A percentile compares a stretch with the other conserved stretches of the same genome.
Evolutionary conservation across 192 early-diverging fungal species (phyloP).

Genomic region (Entophlyctis helioformis): DNA sequence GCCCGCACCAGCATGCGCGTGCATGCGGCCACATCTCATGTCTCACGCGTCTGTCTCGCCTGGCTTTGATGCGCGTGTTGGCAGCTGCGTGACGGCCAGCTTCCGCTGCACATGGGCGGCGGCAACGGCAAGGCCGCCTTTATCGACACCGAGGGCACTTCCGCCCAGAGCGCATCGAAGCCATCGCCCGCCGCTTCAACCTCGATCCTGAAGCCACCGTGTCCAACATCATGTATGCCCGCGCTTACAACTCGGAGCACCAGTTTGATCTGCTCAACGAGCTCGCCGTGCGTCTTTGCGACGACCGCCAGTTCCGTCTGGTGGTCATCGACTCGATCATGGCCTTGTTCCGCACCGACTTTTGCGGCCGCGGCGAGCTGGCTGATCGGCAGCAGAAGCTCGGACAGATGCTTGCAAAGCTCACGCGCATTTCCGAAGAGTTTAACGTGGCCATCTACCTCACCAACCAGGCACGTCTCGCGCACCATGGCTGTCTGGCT

Average conservation of each 20-base stretch:
- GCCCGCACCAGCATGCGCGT: too few species aligned
- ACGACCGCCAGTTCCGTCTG: slow-evolving; percentile 16
- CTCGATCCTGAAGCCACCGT: slow-evolving; percentile 42
- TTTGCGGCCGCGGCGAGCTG: slow-evolving; percentile 72
- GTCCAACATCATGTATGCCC: slow-evolving; percentile 66
- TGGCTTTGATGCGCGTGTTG: too few species aligned
- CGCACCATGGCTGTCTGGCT: too few species aligned
- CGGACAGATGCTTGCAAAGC: slow-evolving; percentile 56
- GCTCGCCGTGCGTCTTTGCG: slow-evolving; percentile 58
- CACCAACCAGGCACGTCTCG: slow-evolving; percentile 58
- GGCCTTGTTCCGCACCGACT: slow-evolving; percentile 72
- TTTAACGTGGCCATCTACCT: slow-evolving; percentile 76
- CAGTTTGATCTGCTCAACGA: slow-evolving; percentile 71
- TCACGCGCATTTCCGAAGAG: slow-evolving; percentile 69
- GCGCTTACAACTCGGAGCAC: slow-evolving; percentile 75
- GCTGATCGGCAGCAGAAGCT: slow-evolving; percentile 76
- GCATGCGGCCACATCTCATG: too few species aligned
- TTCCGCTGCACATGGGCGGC: slow-evolving; percentile 61
- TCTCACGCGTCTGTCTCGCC: too few species aligned
- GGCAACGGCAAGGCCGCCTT: slow-evolving; percentile 59
- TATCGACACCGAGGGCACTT: slow-evolving; percentile 68
- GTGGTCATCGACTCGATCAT: slow-evolving; percentile 69
- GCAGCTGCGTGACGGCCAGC: slow-evolving; percentile 59
- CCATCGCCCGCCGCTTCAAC: slow-evolving; percentile 62
- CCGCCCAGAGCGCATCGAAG: slow-evolving; percentile 63